Conservation (phyloP, 192 early-diverging fungal species). For the Kickxella alabastrina region DNA sequence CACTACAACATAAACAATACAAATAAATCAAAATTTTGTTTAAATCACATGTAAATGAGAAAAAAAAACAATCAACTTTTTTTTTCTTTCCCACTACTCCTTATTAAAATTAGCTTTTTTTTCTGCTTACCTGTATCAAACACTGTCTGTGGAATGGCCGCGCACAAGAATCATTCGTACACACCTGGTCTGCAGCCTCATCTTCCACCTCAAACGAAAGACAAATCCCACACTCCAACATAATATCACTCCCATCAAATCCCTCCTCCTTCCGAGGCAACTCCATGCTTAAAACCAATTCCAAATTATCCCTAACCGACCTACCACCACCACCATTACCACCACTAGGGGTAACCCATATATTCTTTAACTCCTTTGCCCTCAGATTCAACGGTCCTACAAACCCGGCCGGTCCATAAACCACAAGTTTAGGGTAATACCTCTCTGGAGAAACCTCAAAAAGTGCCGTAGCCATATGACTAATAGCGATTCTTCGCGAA, state of each 20-base stretch:
- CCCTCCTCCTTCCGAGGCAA: conserved; percentile 11
- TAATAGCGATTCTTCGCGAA: conserved; percentile 32
- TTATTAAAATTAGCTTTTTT: no score
- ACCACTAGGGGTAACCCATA: no score
- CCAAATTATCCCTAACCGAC: conserved; percentile 19
- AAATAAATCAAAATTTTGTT: not conserved
- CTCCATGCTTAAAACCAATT: conserved; percentile 6
- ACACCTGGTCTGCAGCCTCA: conserved; percentile 36
- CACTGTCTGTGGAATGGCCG: conserved; percentile 45
- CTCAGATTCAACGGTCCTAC: conserved; percentile 16
- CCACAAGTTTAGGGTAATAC: conserved; percentile 15
- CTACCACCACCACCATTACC: no score
- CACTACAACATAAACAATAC: conserved; percentile 15
- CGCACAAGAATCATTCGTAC: conserved; percentile 30
- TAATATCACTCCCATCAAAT: conserved; percentile 18
- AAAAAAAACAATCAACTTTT: not conserved
- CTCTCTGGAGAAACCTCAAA: conserved; percentile 24
- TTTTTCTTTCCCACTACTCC: not conserved
- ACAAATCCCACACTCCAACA: conserved; percentile 48
- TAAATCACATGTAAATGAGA: no score
- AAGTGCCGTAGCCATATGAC: conserved; percentile 17
- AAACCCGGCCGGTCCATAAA: conserved; percentile 36
- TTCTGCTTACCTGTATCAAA: conserved; percentile 23
- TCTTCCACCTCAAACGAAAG: conserved; percentile 20
- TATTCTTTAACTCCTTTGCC: conserved; percentile 1